phyloP scores from a whole-genome alignment of 257 asterid genomes.

The Paraleonurus japonicus region DNA sequence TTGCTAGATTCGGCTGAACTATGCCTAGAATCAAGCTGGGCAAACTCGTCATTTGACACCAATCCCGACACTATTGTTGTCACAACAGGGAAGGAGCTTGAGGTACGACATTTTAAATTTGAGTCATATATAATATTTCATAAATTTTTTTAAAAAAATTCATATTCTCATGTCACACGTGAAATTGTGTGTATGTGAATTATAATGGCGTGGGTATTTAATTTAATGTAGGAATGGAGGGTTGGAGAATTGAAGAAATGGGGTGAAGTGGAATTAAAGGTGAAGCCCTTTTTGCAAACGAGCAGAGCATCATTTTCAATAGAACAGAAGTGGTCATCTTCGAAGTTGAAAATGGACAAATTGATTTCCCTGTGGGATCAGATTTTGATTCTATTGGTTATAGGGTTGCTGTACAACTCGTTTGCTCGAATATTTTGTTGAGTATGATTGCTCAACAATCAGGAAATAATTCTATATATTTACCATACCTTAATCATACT shows the following conservation, averaged over 20 bases:
- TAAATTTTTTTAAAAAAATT: too few species aligned
- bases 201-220: too few species aligned
- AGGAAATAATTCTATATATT: not conserved
- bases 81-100: constrained; percentile 41
- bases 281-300: constrained; percentile 33
- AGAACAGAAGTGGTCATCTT: constrained; percentile 39
- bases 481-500: not conserved
- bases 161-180: too few species aligned
- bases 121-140: too few species aligned
- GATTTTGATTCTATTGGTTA: constrained; percentile 31
- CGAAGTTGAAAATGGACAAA: constrained; percentile 17
- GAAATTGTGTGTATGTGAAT: too few species aligned
- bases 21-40: constrained; percentile 18
- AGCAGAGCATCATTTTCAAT: constrained; percentile 41
- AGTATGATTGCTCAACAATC: not conserved
- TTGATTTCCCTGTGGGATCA: constrained; percentile 44
- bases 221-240: constrained; percentile 35
- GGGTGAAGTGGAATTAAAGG: constrained; percentile 26
- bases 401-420: constrained; percentile 22
- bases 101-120: constrained; percentile 33
- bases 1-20: constrained; percentile 40
- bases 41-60: constrained; percentile 28
- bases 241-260: constrained; percentile 30
- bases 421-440: constrained; percentile 22
- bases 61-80: constrained; percentile 35